Base-by-base conservation (phyloP, 177 flowering plant genomes). In the Vitis hybrid region DNA sequence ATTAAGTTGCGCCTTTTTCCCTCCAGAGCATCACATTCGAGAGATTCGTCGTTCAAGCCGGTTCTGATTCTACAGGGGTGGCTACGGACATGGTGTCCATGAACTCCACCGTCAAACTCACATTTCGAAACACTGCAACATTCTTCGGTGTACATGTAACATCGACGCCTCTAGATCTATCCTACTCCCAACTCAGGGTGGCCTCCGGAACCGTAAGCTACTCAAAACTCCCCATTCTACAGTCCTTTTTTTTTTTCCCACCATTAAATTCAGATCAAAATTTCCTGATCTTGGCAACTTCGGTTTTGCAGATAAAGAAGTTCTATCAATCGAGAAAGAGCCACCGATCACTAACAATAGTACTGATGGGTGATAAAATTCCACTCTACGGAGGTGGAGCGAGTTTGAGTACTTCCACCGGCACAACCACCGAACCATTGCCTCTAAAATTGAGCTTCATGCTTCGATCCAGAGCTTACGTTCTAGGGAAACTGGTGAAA, bases 121-220 rank as follows among this genome's bases (percentile, higher is more conserved):
- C 77, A 1, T 94, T 79, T 75, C 86, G 97, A 0, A 94, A 92
- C 80, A 90, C 85, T 0, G 98, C 90, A 12, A 81, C 97, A 12
- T 94, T 94, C 53, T 94, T 94, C 66, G 98, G 97, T 0, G 85
- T 94, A 54, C 97, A 92, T 70, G 97, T 94, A 3, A 62, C 89
- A 3, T 79, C 97, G 14, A 84, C 88, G 1, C 92, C 96, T 2
- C 17, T 90, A 1, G 89, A 86, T 78, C 87, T 93, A 50, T 79
- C 88, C 15, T 93, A 74, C 70, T 88, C 86, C 9, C 67, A 85
- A 12, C 76, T 92, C 84, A 82, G 61, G 0, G 21, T 94, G 3
- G 98, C 85, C 21, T 75, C 86, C 35, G 98, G 97, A 73, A 32
- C 76, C 9, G 98, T 94, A 88, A 86, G 92, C 46, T 41, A 41